phyloP scores from a whole-genome alignment of 306 rosid genomes.

The Quercus glauca region DNA sequence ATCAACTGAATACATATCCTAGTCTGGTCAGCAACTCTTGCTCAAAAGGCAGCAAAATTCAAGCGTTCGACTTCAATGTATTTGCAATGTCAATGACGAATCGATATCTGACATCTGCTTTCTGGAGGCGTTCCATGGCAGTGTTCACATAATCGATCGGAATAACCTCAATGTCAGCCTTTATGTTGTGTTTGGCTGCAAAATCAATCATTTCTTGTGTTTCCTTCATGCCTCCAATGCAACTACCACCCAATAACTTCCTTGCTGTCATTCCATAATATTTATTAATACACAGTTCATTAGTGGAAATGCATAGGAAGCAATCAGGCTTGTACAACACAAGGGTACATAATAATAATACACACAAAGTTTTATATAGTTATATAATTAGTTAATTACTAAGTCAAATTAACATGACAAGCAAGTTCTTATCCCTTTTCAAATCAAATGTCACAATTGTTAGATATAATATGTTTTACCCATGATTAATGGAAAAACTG shows the following conservation, averaged over 20 bases:
- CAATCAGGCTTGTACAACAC: no score
- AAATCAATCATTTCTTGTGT: slow-evolving; percentile 46
- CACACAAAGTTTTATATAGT: no score
- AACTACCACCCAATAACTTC: slow-evolving; percentile 42
- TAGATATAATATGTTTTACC: slow-evolving; percentile 9
- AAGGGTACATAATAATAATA: not conserved
- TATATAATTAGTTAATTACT: no score
- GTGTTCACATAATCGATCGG: slow-evolving; percentile 31
- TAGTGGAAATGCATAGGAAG: not conserved
- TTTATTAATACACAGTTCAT: not conserved
- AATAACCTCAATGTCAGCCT: slow-evolving; percentile 30
- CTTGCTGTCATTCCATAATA: slow-evolving; percentile 24
- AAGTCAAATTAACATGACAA: no score
- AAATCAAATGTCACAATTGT: not conserved
- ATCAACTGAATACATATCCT: no score
- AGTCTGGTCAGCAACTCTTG: no score
- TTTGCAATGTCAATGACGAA: slow-evolving; percentile 50
- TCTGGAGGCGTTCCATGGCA: slow-evolving; percentile 29
- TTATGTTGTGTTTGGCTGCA: slow-evolving; percentile 25
- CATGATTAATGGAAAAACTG: slow-evolving; percentile 8
- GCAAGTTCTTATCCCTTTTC: no score
- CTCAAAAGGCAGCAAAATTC: not conserved
- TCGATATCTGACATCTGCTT: slow-evolving; percentile 32
- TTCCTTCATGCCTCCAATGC: slow-evolving; percentile 52
- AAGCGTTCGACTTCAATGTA: slow-evolving; percentile 22